Evolutionary conservation across 495 filamentous ascomycete species (phyloP).

Genomic region (Trypethelium eluteriae): DNA sequence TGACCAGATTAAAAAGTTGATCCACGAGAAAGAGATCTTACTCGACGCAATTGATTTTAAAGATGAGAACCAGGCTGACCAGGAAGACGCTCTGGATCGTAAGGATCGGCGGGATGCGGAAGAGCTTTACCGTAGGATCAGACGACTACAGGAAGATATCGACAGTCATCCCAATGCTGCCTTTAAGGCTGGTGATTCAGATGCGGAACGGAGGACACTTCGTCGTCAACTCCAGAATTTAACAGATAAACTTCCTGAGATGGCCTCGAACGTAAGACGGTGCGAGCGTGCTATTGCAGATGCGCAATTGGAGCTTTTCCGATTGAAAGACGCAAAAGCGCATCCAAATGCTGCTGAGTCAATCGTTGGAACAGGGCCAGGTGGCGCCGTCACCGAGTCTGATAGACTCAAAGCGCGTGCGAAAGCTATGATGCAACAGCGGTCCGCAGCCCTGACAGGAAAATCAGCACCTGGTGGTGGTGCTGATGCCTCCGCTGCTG

Average conservation of each 20-base stretch:
- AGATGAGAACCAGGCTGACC: slow-evolving; percentile 80
- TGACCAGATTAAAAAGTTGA: slow-evolving; percentile 85
- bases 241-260: slow-evolving; percentile 81
- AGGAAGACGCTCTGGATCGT: slow-evolving; percentile 86
- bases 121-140: slow-evolving; percentile 84
- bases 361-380: slow-evolving; percentile 88
- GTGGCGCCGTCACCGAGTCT: slow-evolving; percentile 83
- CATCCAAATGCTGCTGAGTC: slow-evolving; percentile 74
- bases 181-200: slow-evolving; percentile 65
- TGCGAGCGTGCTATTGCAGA: slow-evolving; percentile 91
- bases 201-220: slow-evolving; percentile 75
- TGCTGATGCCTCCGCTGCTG: slow-evolving; percentile 64
- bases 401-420: slow-evolving; percentile 92
- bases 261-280: slow-evolving; percentile 84
- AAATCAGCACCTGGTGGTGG: slow-evolving; percentile 55
- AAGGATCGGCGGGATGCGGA: slow-evolving; percentile 87
- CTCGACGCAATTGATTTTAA: slow-evolving; percentile 97
- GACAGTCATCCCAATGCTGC: slow-evolving; percentile 79
- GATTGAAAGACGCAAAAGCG: slow-evolving; percentile 83
- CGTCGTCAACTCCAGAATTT: slow-evolving; percentile 81
- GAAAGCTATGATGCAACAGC: slow-evolving; percentile 96
- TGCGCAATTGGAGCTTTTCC: slow-evolving; percentile 86
- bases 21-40: slow-evolving; percentile 88
- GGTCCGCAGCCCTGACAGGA: slow-evolving; percentile 84
- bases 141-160: slow-evolving; percentile 94